These are phyloP conservation scores for Phycomyces nitens DNA, from an alignment of 192 early-diverging fungal genomes.

Conservation along the genomic window DNA sequence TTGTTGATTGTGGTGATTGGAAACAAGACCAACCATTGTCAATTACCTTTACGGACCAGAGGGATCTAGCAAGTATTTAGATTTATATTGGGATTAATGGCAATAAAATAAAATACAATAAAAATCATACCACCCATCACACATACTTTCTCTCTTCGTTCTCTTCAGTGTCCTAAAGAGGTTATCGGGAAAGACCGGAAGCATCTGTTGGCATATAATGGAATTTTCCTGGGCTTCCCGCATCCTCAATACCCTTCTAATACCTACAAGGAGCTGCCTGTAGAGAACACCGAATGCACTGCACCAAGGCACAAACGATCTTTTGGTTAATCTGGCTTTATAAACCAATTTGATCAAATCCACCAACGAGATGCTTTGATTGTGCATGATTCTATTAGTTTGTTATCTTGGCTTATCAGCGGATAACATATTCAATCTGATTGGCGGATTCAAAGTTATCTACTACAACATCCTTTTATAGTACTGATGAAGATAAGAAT, in stretches of 20 bases:
- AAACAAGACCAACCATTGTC: too few relatives aligned
- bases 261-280: not conserved
- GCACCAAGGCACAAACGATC: not conserved
- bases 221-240: not conserved
- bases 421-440: constrained; percentile 6
- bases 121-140: too few relatives aligned
- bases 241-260: not conserved
- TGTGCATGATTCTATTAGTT: not conserved
- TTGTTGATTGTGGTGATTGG: too few relatives aligned
- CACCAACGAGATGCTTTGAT: not conserved
- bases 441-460: constrained; percentile 16
- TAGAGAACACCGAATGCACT: not conserved
- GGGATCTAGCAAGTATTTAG: too few relatives aligned
- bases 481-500: constrained; percentile 24
- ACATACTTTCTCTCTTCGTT: too few relatives aligned
- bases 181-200: not conserved
- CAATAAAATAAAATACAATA: too few relatives aligned
- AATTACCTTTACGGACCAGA: too few relatives aligned
- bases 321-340: not conserved
- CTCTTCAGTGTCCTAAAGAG: not conserved
- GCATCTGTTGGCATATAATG: not conserved
- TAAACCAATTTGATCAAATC: constrained; percentile 1
- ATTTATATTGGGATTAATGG: too few relatives aligned
- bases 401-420: constrained; percentile 11
- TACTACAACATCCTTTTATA: constrained; percentile 9